Evolutionary conservation across 345 rosid genomes (phyloP).

Genomic region (Luvunga scandens): DNA sequence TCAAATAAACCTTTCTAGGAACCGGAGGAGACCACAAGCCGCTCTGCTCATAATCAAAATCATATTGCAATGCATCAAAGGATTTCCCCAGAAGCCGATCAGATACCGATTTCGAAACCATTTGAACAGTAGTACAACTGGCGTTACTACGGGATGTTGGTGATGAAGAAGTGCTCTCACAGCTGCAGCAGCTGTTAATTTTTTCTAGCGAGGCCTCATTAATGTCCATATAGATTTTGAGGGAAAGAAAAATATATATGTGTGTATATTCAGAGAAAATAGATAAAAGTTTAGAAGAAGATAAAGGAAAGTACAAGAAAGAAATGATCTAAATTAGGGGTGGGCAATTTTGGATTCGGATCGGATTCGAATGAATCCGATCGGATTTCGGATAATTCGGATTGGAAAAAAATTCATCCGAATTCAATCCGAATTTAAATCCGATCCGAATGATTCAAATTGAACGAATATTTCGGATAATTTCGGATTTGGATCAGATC

Average conservation of each 20-base stretch:
- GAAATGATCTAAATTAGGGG: background rate
- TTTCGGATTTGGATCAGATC: no score
- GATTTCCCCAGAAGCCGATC: slow-evolving; percentile 38
- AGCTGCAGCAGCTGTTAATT: background rate
- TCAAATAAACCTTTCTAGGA: slow-evolving; percentile 21
- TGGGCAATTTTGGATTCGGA: no score
- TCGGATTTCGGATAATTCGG: no score
- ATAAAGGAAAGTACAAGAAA: background rate
- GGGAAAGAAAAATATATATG: background rate
- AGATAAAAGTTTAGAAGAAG: background rate
- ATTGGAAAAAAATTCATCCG: no score
- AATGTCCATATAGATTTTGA: background rate
- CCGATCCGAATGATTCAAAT: no score
- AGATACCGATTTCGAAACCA: slow-evolving; percentile 26
- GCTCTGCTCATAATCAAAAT: slow-evolving; percentile 39
- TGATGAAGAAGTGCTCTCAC: background rate
- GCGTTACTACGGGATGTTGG: background rate
- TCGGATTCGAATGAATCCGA: no score
- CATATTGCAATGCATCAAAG: slow-evolving; percentile 37
- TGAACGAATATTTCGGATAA: no score
- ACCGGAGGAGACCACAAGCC: slow-evolving; percentile 42
- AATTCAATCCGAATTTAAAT: no score
- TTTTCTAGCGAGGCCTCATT: background rate
- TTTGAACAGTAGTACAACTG: slow-evolving; percentile 10
- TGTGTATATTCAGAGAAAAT: background rate